A percentile compares a stretch with the other conserved stretches of the same genome.
Conservation (phyloP, 345 rosid genomes). For the Euphorbia pulcherrima region DNA sequence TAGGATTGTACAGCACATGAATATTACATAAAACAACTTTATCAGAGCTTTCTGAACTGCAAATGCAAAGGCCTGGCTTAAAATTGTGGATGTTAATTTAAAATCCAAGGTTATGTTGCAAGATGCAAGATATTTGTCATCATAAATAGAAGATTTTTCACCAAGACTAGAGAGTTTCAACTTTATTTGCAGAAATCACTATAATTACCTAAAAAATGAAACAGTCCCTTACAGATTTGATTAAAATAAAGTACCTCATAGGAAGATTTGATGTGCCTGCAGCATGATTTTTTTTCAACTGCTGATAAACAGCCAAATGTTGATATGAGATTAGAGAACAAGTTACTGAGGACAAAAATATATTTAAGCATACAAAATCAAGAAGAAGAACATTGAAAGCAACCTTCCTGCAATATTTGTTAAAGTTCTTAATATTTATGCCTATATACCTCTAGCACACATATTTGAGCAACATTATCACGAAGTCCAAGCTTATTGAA, state of each 20-base stretch:
- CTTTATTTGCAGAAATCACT: neutral
- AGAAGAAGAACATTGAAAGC: conserved; percentile 2
- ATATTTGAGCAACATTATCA: conserved; percentile 97
- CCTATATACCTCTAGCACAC: conserved; percentile 72
- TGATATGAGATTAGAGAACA: conserved; percentile 8
- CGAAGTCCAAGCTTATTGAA: conserved; percentile 81
- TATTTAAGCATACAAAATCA: neutral
- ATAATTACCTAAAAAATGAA: conserved; percentile 16
- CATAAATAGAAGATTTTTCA: neutral
- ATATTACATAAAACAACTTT: conserved; percentile 80
- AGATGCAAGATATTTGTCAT: neutral
- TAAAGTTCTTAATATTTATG: conserved; percentile 5
- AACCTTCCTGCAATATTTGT: neutral
- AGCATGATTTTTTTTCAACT: conserved; percentile 38
- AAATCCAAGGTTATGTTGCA: neutral
- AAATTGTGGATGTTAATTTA: neutral
- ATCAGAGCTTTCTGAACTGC: conserved; percentile 47
- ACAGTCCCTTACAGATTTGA: conserved; percentile 40
- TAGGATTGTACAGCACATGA: conserved; percentile 94
- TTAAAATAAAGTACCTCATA: conserved; percentile 41
- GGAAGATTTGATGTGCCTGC: conserved; percentile 30
- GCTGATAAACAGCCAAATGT: conserved; percentile 15
- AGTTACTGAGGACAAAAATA: neutral
- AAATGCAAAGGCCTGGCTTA: conserved; percentile 14
- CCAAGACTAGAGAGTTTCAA: neutral